Conservation (phyloP, 192 early-diverging fungal species). For the Blastocladiella britannica region DNA sequence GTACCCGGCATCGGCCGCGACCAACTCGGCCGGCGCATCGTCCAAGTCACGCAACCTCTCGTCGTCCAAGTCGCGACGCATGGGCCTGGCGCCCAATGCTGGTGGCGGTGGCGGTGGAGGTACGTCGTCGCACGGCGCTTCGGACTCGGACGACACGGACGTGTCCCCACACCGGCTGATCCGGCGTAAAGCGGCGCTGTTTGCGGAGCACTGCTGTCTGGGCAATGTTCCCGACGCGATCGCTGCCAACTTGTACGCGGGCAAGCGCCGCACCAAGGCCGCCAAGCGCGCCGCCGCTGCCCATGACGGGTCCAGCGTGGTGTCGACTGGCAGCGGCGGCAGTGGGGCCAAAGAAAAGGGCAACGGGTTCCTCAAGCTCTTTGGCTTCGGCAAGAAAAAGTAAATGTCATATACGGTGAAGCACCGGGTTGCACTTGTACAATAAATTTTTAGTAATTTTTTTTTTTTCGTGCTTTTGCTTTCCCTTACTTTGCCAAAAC, state of each 20-base stretch:
- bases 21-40: neutral
- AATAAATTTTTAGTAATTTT: neutral
- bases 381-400: neutral
- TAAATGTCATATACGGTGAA: neutral
- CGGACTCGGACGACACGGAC: neutral
- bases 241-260: neutral
- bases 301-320: too few relatives aligned
- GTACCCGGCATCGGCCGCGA: neutral
- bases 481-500: too few relatives aligned
- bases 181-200: neutral
- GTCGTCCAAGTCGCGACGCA: neutral
- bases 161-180: neutral
- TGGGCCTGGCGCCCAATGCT: neutral
- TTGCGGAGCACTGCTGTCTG: neutral
- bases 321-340: too few relatives aligned
- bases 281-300: too few relatives aligned
- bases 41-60: too few relatives aligned
- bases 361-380: neutral
- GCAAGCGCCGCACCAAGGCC: neutral
- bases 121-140: too few relatives aligned
- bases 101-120: neutral
- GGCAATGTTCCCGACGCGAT: neutral
- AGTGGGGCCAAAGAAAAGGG: neutral
- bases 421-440: neutral
- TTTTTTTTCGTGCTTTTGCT: neutral